These are phyloP conservation scores for Rhodotorula kratochvilovae DNA, from an alignment of 768 basidiomycete species.

Conservation along the genomic window DNA sequence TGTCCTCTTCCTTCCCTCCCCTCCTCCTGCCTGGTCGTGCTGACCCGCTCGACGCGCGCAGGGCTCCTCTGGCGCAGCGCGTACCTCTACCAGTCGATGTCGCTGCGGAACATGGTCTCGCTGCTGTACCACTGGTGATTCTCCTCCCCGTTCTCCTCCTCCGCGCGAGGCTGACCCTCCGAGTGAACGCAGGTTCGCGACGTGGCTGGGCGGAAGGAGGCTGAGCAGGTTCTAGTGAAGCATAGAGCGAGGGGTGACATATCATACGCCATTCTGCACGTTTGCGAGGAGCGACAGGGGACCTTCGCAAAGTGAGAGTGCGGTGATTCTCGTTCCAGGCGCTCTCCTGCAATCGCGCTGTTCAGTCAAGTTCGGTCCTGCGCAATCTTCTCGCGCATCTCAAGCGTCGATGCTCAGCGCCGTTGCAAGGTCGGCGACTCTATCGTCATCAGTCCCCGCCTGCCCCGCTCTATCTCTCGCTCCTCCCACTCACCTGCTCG, in stretches of 20 bases:
- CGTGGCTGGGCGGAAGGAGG: conserved; percentile 30
- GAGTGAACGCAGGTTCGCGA: conserved; percentile 11
- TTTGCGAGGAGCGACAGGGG: no score
- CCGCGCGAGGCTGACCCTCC: neutral
- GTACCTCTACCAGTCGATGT: conserved; percentile 73
- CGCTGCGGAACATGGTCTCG: conserved; percentile 61
- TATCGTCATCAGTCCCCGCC: neutral
- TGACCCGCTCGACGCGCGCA: neutral
- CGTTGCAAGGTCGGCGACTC: neutral
- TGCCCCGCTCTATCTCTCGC: neutral
- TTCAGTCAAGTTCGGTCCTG: no score
- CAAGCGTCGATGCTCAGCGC: no score
- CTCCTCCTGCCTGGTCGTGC: neutral
- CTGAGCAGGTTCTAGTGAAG: conserved; percentile 23
- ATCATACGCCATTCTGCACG: no score
- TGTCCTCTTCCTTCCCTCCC: neutral
- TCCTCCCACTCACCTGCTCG: neutral
- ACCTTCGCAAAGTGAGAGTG: no score
- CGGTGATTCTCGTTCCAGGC: no score
- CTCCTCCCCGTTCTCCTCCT: conserved; percentile 18
- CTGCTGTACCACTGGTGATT: conserved; percentile 37
- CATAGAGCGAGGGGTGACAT: no score
- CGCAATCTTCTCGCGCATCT: no score
- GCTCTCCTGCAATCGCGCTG: no score
- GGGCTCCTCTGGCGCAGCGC: conserved; percentile 52